Evolutionary conservation across 2,329 filamentous ascomycete species (phyloP), one percentile per base, ranked within the genome.

Genomic region (Fusarium liriodendri): DNA sequence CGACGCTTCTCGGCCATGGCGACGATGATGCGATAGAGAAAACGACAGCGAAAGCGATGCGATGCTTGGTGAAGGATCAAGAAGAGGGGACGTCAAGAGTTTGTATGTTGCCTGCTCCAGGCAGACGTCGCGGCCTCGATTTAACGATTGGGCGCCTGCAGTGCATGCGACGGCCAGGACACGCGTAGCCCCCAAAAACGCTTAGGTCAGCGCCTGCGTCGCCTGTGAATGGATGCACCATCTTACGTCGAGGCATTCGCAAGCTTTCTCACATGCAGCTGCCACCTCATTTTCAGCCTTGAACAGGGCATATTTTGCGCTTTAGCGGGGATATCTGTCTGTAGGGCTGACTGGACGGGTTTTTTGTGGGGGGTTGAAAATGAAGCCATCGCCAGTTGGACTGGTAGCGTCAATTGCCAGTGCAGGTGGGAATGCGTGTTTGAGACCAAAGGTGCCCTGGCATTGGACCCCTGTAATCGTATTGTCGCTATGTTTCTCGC

Each of bases 91-190:
- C 38, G 16, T 22, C 13, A 33, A 59, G 35, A 11, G 37, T 9
- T 58, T n/a, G 6, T 54, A 65, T n/a, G 6, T 45, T 59, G 55
- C 50, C 57, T 66, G 22, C 20, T 62, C 62, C 62, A 73, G 71
- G 71, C 71, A 73, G 71, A 67, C 62, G 32, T 62, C 52, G 45
- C 42, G 9, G 32, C 66, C 47, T 52, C 47, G 47, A 32, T 52
- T 32, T n/a, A 52, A 52, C 47, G 25, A 52, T 52, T 52, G 47
- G 47, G 47, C 13, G 47, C 47, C 47, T 14, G 29, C 2, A 4
- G 29, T 32, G 47, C 27, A 52, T 32, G 25, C 47, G 27, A 45
- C 45, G 22, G 4, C 22, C 22, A 50, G 13, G 45, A 52, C 47
- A 52, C 18, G 47, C 47, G 25, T 32, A 13, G 47, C 47, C 47